phyloP scores from a whole-genome alignment of 805 yeast genomes.

The Zygosaccharomyces bailii region DNA sequence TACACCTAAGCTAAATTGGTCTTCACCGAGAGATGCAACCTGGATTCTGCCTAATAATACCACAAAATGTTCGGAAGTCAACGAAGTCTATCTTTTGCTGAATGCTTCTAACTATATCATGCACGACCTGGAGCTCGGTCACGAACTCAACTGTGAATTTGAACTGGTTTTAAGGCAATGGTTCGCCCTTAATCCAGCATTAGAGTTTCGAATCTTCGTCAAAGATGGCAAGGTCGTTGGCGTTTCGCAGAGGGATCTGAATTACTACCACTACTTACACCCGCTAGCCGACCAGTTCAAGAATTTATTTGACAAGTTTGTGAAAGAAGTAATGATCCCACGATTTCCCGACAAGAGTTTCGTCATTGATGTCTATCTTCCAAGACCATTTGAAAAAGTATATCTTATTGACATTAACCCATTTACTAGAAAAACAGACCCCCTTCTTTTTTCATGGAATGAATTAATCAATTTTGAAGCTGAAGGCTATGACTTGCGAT shows the following conservation, averaged over 20 bases:
- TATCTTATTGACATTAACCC: conserved; percentile 85
- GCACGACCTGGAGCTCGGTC: conserved; percentile 61
- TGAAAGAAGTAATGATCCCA: conserved; percentile 44
- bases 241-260: conserved; percentile 80
- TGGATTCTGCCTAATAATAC: conserved; percentile 85
- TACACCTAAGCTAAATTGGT: conserved; percentile 93
- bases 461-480: conserved; percentile 46
- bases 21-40: conserved; percentile 90
- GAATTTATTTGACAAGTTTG: conserved; percentile 51
- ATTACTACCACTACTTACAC: conserved; percentile 68
- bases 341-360: conserved; percentile 54
- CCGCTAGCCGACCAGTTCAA: conserved; percentile 48
- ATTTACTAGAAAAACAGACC: conserved; percentile 71
- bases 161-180: conserved; percentile 81
- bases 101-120: conserved; percentile 85
- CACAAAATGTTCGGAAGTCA: conserved; percentile 62
- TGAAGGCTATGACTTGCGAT: conserved; percentile 52
- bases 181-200: conserved; percentile 79
- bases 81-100: conserved; percentile 74
- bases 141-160: conserved; percentile 35
- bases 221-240: conserved; percentile 61
- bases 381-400: conserved; percentile 64
- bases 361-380: conserved; percentile 79
- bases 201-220: conserved; percentile 88
- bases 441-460: conserved; percentile 79